A percentile compares a stretch with the other conserved stretches of the same genome.
phyloP scores from a whole-genome alignment of 1,284 basidiomycete species.

The Cryptococcus amylolentus region DNA sequence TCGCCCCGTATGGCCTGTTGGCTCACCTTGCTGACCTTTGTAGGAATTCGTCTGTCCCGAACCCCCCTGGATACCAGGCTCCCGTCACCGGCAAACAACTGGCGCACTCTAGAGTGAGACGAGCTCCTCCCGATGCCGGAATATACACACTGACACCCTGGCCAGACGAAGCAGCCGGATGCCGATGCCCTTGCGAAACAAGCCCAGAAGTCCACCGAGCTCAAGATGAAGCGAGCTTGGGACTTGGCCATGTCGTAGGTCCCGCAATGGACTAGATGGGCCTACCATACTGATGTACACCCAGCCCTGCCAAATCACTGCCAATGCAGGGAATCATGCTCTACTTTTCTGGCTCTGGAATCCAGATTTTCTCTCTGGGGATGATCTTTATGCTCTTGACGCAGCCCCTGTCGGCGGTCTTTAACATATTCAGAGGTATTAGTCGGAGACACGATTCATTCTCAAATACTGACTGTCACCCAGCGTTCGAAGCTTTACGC shows the following conservation, averaged over 20 bases:
- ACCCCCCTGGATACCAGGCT: conserved; percentile 29
- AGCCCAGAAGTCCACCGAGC: conserved; percentile 38
- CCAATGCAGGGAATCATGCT: conserved; percentile 96
- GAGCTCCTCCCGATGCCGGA: neutral
- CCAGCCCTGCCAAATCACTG: conserved; percentile 71
- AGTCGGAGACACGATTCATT: neutral
- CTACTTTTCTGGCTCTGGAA: conserved; percentile 89
- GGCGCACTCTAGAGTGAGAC: conserved; percentile 17
- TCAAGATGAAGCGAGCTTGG: conserved; percentile 81
- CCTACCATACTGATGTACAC: neutral
- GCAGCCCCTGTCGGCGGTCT: conserved; percentile 72
- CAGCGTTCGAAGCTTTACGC: conserved; percentile 49
- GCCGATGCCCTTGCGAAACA: conserved; percentile 15
- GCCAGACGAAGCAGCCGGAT: conserved; percentile 1
- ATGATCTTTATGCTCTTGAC: conserved; percentile 86
- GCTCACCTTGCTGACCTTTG: neutral
- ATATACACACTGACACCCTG: neutral
- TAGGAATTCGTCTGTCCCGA: conserved; percentile 13
- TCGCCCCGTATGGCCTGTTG: neutral
- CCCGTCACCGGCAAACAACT: conserved; percentile 20
- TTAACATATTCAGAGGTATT: conserved; percentile 68
- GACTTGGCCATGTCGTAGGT: conserved; percentile 66
- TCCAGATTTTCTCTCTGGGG: conserved; percentile 90
- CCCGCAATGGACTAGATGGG: neutral
- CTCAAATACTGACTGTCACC: neutral